Evolutionary conservation across 495 filamentous ascomycete species (phyloP).

Genomic region (Aspergillus bridgeri): DNA sequence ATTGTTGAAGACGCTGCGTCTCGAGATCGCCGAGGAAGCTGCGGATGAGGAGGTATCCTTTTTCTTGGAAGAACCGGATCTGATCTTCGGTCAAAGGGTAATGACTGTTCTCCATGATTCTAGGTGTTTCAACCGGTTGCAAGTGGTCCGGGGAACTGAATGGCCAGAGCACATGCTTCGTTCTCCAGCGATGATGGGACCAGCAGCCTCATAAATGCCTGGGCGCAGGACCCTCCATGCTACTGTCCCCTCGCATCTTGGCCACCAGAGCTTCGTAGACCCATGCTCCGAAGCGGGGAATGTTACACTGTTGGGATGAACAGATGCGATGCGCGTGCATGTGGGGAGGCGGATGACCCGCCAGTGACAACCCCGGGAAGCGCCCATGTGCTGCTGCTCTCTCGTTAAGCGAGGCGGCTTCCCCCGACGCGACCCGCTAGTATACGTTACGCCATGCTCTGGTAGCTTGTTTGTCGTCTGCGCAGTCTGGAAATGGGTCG

Average conservation of each 20-base stretch:
- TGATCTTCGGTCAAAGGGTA: constrained; percentile 29
- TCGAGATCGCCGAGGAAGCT: constrained; percentile 29
- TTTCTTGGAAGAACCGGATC: constrained; percentile 32
- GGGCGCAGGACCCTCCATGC: not conserved
- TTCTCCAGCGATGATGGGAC: not conserved
- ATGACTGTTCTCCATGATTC: constrained; percentile 23
- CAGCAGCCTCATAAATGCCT: not conserved
- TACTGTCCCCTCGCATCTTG: not conserved
- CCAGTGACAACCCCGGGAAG: not conserved
- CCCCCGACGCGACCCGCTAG: not conserved
- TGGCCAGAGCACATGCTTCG: not conserved
- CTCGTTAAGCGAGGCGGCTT: not conserved
- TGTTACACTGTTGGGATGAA: not conserved
- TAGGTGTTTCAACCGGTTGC: not conserved
- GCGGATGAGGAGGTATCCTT: constrained; percentile 39
- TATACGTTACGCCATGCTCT: not conserved
- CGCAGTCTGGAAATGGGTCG: not conserved
- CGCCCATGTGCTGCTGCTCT: not conserved
- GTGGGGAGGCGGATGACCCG: not conserved
- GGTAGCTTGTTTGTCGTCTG: not conserved
- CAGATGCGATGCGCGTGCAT: not conserved
- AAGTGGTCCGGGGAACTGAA: not conserved
- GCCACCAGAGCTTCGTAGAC: not conserved
- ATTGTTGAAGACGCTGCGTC: constrained; percentile 31
- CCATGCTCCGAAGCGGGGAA: not conserved